Conservation (phyloP, 495 filamentous ascomycete species). For the Hypoxylon crocopeplum region DNA sequence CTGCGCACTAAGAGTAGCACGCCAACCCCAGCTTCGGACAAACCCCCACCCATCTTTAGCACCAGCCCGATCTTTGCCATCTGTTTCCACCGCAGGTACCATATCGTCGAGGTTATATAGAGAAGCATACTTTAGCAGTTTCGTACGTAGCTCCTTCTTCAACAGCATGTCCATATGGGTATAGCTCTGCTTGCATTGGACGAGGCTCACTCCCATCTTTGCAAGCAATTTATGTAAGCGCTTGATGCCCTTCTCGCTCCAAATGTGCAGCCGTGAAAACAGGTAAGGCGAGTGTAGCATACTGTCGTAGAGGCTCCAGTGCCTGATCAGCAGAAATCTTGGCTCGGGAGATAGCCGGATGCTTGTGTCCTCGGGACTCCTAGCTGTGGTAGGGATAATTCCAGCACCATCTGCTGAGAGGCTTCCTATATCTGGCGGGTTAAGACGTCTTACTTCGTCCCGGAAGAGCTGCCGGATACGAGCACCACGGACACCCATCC, state of each 20-base stretch:
- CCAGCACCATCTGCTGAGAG: conserved; percentile 64
- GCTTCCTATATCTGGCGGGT: conserved; percentile 71
- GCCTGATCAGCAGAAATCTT: conserved; percentile 88
- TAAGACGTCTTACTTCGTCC: conserved; percentile 93
- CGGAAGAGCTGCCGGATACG: conserved; percentile 83
- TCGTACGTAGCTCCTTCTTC: conserved; percentile 84
- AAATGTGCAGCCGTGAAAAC: conserved; percentile 89
- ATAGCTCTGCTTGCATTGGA: conserved; percentile 93
- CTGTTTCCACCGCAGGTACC: conserved; percentile 71
- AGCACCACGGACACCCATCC: conserved; percentile 83
- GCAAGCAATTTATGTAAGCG: conserved; percentile 94
- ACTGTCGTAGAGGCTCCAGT: conserved; percentile 97
- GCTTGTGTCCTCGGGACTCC: conserved; percentile 86
- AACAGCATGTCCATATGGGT: conserved; percentile 98
- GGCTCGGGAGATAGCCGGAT: conserved; percentile 95
- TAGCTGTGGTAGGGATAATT: conserved; percentile 85
- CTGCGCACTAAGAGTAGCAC: conserved; percentile 87
- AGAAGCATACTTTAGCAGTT: conserved; percentile 86
- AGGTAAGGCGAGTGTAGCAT: conserved; percentile 98
- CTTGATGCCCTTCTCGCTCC: conserved; percentile 88
- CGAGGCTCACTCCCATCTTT: conserved; percentile 96
- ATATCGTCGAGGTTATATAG: conserved; percentile 92
- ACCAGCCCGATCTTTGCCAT: conserved; percentile 61
- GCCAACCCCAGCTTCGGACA: conserved; percentile 97
- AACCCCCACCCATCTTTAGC: conserved; percentile 93